phyloP scores from a whole-genome alignment of 108 stramenopile species.

The Nitzschia palea region DNA sequence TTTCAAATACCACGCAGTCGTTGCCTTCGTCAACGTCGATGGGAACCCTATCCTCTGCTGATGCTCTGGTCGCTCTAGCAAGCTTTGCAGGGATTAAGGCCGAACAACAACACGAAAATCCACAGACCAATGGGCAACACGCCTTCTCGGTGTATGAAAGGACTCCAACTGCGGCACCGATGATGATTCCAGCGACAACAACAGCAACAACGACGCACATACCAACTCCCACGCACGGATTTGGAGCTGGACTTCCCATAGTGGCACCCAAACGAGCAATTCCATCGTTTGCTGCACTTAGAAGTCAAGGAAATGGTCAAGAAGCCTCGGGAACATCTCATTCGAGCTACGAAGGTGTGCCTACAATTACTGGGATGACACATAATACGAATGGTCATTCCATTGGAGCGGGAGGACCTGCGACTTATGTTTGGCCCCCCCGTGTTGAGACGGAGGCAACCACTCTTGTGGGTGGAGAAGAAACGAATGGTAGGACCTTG shows the following conservation, averaged over 20 bases:
- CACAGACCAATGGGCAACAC: neutral
- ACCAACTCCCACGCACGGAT: constrained; percentile 12
- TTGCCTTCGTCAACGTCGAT: neutral
- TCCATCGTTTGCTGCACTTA: constrained; percentile 31
- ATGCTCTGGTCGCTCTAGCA: constrained; percentile 25
- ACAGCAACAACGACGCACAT: no score
- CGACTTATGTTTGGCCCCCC: constrained; percentile 19
- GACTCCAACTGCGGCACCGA: no score
- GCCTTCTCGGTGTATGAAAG: neutral
- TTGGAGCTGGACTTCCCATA: neutral
- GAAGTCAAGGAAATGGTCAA: constrained; percentile 12
- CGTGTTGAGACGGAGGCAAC: neutral
- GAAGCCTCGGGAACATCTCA: no score
- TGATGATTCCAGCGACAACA: no score
- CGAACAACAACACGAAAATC: neutral
- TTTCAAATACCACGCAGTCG: neutral
- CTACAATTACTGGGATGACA: no score
- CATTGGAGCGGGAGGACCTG: neutral
- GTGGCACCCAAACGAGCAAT: constrained; percentile 9
- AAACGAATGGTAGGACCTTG: no score
- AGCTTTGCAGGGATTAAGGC: constrained; percentile 18
- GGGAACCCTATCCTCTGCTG: constrained; percentile 20
- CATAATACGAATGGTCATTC: no score
- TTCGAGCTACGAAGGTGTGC: no score
- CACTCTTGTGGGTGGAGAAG: no score